Evolutionary conservation across 176 grass and related monocot genomes (phyloP).

Genomic region (Rhynchospora tenuis): DNA sequence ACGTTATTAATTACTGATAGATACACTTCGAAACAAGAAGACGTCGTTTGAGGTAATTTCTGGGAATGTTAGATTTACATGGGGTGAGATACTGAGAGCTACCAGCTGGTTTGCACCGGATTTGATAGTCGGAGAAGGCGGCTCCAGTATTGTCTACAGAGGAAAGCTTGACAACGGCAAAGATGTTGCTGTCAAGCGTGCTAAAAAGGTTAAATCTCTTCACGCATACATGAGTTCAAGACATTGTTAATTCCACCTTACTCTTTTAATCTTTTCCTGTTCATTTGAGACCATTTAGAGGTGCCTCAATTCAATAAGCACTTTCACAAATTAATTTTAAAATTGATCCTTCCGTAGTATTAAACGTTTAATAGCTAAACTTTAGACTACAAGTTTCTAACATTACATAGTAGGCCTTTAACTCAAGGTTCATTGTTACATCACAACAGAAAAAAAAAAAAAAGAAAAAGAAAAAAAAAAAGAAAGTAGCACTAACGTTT

Average conservation of each 20-base stretch:
- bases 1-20: background rate
- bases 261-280: background rate
- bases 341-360: background rate
- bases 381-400: background rate
- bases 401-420: background rate
- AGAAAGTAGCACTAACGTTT: too few relatives aligned
- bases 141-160: conserved; percentile 73
- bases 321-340: background rate
- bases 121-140: conserved; percentile 73
- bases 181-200: conserved; percentile 62
- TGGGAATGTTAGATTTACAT: conserved; percentile 43
- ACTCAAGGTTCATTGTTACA: too few relatives aligned
- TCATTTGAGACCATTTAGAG: background rate
- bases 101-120: conserved; percentile 65
- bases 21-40: conserved; percentile 24
- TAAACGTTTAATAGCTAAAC: background rate
- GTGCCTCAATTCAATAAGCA: background rate
- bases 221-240: background rate
- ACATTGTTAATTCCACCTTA: background rate
- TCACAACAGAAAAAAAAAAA: too few relatives aligned
- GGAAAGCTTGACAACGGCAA: conserved; percentile 53
- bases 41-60: conserved; percentile 36
- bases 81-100: conserved; percentile 62
- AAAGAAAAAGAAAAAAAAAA: too few relatives aligned
- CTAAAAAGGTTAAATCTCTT: conserved; percentile 55